phyloP scores from a whole-genome alignment of 2,329 filamentous ascomycete genomes.

The Knufia fluminis region DNA sequence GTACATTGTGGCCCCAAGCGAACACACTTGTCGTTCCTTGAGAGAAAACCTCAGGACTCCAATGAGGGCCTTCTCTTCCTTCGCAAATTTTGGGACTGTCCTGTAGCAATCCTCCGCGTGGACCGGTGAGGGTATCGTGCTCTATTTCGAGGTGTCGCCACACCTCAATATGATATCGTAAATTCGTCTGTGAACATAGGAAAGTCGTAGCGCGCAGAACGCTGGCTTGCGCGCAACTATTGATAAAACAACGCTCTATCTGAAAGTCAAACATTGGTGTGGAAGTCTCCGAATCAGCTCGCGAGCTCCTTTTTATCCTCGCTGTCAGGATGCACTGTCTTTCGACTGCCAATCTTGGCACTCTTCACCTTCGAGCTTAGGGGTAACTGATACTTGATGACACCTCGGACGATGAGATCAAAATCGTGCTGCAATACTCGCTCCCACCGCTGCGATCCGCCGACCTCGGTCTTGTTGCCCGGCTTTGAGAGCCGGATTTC shows the following conservation, averaged over 20 bases:
- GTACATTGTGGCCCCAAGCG: not conserved
- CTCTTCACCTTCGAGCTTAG: slow-evolving; percentile 46
- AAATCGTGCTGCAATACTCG: slow-evolving; percentile 84
- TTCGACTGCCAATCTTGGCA: slow-evolving; percentile 37
- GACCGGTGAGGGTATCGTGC: not conserved
- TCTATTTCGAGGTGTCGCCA: not conserved
- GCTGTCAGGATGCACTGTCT: slow-evolving; percentile 32
- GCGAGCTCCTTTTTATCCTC: slow-evolving; percentile 18
- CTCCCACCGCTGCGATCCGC: slow-evolving; percentile 81
- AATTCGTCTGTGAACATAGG: not conserved
- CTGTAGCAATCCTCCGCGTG: not conserved
- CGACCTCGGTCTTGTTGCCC: slow-evolving; percentile 75
- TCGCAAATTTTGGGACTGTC: slow-evolving; percentile 4
- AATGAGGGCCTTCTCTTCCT: not conserved
- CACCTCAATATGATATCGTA: not conserved
- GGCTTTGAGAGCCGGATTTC: slow-evolving; percentile 74
- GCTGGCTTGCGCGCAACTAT: not conserved
- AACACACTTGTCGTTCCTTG: too few species aligned
- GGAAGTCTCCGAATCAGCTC: not conserved
- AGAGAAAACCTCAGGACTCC: too few species aligned
- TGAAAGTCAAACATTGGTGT: not conserved
- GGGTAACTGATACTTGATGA: slow-evolving; percentile 69
- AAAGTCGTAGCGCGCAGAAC: slow-evolving; percentile 1
- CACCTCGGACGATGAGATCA: slow-evolving; percentile 82
- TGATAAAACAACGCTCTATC: slow-evolving; percentile 2